Percentiles rank a stretch among this genome's conserved stretches.
These are phyloP conservation scores for Pinus tabuliformis DNA, from an alignment of 75 land plant genomes.

Conservation along the genomic window DNA sequence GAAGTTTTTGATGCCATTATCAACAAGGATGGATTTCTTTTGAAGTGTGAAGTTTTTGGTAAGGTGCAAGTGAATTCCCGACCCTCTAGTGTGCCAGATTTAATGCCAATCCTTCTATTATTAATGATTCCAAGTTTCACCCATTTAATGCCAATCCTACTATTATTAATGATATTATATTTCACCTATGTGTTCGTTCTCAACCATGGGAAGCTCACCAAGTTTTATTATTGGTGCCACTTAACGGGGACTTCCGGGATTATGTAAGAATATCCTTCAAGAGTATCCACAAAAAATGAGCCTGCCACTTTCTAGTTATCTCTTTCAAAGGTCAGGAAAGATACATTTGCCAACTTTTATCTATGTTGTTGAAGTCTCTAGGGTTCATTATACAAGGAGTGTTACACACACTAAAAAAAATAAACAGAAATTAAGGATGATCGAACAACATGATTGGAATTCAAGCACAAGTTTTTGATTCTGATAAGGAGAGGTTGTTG, in stretches of 20 bases:
- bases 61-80: no score
- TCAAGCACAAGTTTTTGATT: conserved; percentile 2
- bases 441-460: conserved; percentile 17
- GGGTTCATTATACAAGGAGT: conserved; percentile 16
- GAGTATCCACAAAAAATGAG: conserved; percentile 20
- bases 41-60: no score
- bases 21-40: no score
- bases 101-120: no score
- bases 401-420: conserved; percentile 16
- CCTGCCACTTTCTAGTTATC: conserved; percentile 10
- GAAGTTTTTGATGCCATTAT: no score
- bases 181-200: no score
- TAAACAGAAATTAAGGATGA: conserved; percentile 21
- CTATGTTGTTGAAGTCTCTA: conserved; percentile 14
- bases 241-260: not conserved
- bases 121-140: no score
- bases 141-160: no score
- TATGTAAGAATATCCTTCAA: conserved; percentile 23
- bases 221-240: no score
- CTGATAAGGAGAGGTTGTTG: not conserved
- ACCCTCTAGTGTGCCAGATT: no score
- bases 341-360: conserved; percentile 16
- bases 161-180: no score
- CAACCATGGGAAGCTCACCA: no score
- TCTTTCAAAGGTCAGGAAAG: conserved; percentile 10